phyloP scores from a whole-genome alignment of 2,329 filamentous ascomycete species.

The Pseudocercospora eumusae region DNA sequence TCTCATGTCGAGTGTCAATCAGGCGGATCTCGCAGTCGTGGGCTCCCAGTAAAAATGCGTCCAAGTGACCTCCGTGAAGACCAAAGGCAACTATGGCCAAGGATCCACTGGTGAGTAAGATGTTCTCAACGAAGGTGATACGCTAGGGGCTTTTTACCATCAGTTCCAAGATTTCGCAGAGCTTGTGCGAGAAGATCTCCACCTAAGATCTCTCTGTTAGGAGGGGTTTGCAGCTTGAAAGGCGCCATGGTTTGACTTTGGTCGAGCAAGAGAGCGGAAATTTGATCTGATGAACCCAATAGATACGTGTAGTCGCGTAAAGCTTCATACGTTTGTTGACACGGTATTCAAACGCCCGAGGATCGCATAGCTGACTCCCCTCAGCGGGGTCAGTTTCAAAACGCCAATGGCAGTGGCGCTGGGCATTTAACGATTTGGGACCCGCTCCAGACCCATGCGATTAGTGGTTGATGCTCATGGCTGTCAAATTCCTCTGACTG shows the following conservation, averaged over 20 bases:
- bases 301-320: neutral
- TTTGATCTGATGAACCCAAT: neutral
- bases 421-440: neutral
- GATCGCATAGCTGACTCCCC: constrained; percentile 16
- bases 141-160: constrained; percentile 13
- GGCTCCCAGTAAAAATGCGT: constrained; percentile 52
- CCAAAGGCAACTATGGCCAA: constrained; percentile 46
- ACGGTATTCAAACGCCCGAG: constrained; percentile 7
- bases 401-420: constrained; percentile 1
- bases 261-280: neutral
- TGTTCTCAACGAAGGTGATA: neutral
- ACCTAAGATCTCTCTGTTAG: constrained; percentile 46
- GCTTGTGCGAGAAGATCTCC: constrained; percentile 52
- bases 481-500: neutral
- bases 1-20: constrained; percentile 52
- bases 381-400: constrained; percentile 4
- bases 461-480: neutral
- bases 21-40: constrained; percentile 45
- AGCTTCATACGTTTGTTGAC: constrained; percentile 4
- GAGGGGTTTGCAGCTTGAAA: constrained; percentile 38
- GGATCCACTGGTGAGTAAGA: neutral
- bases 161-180: constrained; percentile 45
- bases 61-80: constrained; percentile 52
- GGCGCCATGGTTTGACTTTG: constrained; percentile 19
- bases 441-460: neutral